Evolutionary conservation across 1,139 yeast genomes (phyloP).

Genomic region (Yamadazyma conglobata): DNA sequence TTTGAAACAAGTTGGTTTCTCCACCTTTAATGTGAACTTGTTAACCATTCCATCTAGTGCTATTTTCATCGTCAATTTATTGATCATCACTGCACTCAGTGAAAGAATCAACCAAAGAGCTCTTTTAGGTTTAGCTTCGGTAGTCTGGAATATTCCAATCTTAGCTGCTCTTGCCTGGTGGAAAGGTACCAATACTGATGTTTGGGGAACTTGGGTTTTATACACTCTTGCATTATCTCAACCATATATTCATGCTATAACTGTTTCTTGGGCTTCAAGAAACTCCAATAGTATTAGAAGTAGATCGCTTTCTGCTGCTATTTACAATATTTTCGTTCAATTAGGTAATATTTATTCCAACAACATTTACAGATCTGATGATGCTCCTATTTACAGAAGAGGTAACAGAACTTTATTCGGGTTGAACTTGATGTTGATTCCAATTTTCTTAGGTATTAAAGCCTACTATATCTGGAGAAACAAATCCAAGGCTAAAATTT

Average conservation of each 20-base stretch:
- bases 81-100: constrained; percentile 36
- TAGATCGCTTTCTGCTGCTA: constrained; percentile 58
- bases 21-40: constrained; percentile 52
- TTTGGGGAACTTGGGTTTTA: constrained; percentile 54
- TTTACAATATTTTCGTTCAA: constrained; percentile 63
- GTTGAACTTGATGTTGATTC: constrained; percentile 17
- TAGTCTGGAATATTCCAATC: constrained; percentile 36
- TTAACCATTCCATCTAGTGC: constrained; percentile 50
- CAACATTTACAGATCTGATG: constrained; percentile 55
- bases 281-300: constrained; percentile 59
- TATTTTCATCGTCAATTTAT: constrained; percentile 34
- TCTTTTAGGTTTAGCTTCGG: constrained; percentile 28
- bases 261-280: constrained; percentile 58
- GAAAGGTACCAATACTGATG: constrained; percentile 42
- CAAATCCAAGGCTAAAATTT: constrained; percentile 35
- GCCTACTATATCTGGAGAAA: constrained; percentile 48
- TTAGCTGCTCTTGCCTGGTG: constrained; percentile 47
- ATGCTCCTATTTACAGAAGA: constrained; percentile 53
- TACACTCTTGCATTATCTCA: constrained; percentile 46
- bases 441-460: constrained; percentile 22
- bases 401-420: constrained; percentile 41
- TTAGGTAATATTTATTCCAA: constrained; percentile 48
- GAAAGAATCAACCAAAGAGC: constrained; percentile 39
- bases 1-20: constrained; percentile 51
- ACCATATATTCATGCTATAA: constrained; percentile 51